Evolutionary conservation across 1,284 basidiomycete genomes (phyloP), one percentile per base, ranked within the genome.

Genomic region (Ceratobasidium sp.): DNA sequence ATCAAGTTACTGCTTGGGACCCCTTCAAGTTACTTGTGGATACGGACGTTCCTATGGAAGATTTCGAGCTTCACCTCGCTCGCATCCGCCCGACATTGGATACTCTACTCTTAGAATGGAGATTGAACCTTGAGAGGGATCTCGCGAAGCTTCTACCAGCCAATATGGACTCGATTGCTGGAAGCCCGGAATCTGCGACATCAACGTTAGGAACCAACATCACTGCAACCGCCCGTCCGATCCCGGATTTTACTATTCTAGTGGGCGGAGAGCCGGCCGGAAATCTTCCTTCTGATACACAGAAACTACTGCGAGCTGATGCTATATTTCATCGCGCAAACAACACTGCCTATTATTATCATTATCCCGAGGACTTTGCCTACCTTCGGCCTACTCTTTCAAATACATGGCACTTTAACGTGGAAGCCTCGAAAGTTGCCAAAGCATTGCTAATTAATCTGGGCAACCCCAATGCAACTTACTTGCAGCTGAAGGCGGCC

Each of bases 281-380:
- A 20, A 49, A 12, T 51, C 61, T 76, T 18, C 51, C 63, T 15
- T 26, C 18, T 23, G 61, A 76, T 15, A 53, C 53, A 15, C 73
- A 51, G 9, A 44, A 26, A 39, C 63, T 76, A 40, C 28, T 76
- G 6, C 26, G 73, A 44, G 73, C 73, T 10, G 73, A 76, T 26
- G 28, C 63, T 3, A 28, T 66, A 2, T 76, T 66, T 33, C 26
- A 20, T 13, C 6, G 20, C n/a, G 40, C 40, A 20, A 49, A 42
- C 6, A 6, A 23, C n/a, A 23, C 20, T n/a, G 20, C 49, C 12
- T 20, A 12, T 51, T n/a, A n/a, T n/a, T n/a, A 33, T 15, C 61
- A 6, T 13, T 72, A 72, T 20, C 70, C 70, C 42, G 56, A 72
- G 28, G 28, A 39, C 56, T 72, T 72, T 18, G 9, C 42, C 9